Percentiles rank a stretch among this genome's conserved stretches.
These are phyloP conservation scores for Candida tibetensis DNA, from an alignment of 805 yeast genomes.

Conservation along the genomic window DNA sequence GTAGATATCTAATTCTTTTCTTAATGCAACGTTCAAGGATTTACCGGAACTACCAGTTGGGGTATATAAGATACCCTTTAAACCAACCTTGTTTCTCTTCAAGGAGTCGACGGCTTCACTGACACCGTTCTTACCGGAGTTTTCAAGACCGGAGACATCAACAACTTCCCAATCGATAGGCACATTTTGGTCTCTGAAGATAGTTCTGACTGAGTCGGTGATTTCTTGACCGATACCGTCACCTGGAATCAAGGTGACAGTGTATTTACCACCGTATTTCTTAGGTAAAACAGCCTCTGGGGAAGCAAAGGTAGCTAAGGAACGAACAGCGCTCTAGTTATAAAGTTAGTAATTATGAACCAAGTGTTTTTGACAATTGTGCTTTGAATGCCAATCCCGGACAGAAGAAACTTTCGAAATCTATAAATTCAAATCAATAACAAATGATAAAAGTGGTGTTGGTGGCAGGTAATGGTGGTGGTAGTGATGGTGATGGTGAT, in stretches of 20 bases:
- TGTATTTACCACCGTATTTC: slow-evolving; percentile 91
- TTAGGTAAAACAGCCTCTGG: slow-evolving; percentile 72
- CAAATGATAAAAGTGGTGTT: too few species aligned
- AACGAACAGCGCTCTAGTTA: slow-evolving; percentile 34
- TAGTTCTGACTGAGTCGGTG: slow-evolving; percentile 87
- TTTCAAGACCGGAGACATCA: slow-evolving; percentile 45
- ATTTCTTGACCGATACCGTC: slow-evolving; percentile 98
- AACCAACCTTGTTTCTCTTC: slow-evolving; percentile 94
- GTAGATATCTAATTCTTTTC: slow-evolving; percentile 93
- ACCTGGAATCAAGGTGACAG: slow-evolving; percentile 95
- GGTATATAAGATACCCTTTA: slow-evolving; percentile 93
- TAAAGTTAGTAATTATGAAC: slow-evolving; percentile 8
- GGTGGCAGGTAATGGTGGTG: too few species aligned
- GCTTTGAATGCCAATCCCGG: too few species aligned
- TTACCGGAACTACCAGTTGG: slow-evolving; percentile 75
- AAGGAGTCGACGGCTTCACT: slow-evolving; percentile 84
- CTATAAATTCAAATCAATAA: slow-evolving; percentile 4
- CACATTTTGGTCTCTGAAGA: slow-evolving; percentile 80
- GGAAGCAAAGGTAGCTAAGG: slow-evolving; percentile 56
- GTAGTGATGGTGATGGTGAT: too few species aligned
- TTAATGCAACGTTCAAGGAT: slow-evolving; percentile 91
- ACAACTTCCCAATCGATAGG: slow-evolving; percentile 89
- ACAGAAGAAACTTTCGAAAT: too few species aligned
- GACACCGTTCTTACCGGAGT: slow-evolving; percentile 62
- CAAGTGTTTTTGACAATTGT: too few species aligned